Evolutionary conservation across 2,329 filamentous ascomycete genomes (phyloP).

Genomic region (Xylariales sp.): DNA sequence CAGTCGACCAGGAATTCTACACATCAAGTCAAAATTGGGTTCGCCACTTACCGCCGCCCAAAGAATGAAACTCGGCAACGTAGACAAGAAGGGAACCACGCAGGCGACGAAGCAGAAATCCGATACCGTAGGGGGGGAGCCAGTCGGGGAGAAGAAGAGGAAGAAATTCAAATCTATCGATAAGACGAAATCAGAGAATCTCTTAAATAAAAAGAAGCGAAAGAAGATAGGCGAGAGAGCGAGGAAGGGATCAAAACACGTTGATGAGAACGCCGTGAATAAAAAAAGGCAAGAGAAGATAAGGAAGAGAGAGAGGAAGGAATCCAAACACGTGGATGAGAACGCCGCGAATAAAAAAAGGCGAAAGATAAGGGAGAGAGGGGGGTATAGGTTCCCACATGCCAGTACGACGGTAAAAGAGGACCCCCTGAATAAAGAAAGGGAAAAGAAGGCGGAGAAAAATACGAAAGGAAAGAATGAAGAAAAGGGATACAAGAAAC

Average conservation of each 20-base stretch:
- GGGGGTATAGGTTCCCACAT: too few species aligned
- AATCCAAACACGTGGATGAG: too few species aligned
- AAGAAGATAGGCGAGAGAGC: background rate
- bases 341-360: background rate
- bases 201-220: background rate
- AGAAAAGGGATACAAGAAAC: background rate
- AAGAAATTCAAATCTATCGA: background rate
- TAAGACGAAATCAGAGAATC: background rate
- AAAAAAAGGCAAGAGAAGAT: background rate
- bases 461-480: background rate
- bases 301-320: background rate
- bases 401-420: too few species aligned
- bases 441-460: background rate
- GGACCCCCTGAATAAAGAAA: background rate
- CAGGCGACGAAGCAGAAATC: background rate
- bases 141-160: background rate
- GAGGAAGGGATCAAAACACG: too few species aligned
- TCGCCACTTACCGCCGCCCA: background rate
- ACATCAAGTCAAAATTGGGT: constrained; percentile 15
- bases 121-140: too few species aligned
- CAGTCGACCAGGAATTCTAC: constrained; percentile 19
- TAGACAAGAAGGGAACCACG: too few species aligned
- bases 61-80: background rate
- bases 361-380: background rate
- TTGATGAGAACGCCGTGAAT: too few species aligned